These are phyloP conservation scores for Hamigera avellanea DNA, from an alignment of 495 filamentous ascomycete species.

Conservation along the genomic window DNA sequence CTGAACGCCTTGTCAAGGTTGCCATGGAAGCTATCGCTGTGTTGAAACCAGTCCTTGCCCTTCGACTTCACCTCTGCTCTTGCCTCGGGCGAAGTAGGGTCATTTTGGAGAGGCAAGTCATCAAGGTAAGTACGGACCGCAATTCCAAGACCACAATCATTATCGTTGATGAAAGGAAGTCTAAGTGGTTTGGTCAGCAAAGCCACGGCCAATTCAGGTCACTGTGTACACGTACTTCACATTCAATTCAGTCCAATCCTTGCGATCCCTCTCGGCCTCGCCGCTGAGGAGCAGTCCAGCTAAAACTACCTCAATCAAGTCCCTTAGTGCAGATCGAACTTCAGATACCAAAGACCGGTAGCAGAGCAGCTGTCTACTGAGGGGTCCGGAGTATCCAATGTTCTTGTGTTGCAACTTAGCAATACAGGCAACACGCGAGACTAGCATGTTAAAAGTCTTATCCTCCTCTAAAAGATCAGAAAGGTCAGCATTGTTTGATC, in stretches of 20 bases:
- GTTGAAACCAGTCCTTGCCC: conserved; percentile 63
- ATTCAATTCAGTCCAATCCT: conserved; percentile 59
- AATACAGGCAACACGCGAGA: conserved; percentile 76
- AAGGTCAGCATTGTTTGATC: not conserved
- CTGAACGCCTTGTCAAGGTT: conserved; percentile 73
- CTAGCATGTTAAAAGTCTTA: conserved; percentile 59
- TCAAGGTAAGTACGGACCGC: conserved; percentile 90
- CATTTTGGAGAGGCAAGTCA: conserved; percentile 49
- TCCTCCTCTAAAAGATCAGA: conserved; percentile 38
- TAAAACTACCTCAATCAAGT: conserved; percentile 69
- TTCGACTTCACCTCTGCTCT: conserved; percentile 48
- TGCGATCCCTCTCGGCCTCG: conserved; percentile 57
- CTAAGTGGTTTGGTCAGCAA: conserved; percentile 36
- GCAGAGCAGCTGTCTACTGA: conserved; percentile 79
- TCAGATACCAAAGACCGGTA: conserved; percentile 76
- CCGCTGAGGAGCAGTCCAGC: conserved; percentile 71
- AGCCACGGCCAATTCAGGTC: not conserved
- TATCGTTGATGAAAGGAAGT: conserved; percentile 74
- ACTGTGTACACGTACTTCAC: conserved; percentile 49
- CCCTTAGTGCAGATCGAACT: conserved; percentile 65
- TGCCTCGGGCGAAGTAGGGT: conserved; percentile 46
- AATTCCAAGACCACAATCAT: conserved; percentile 77
- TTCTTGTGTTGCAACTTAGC: conserved; percentile 68
- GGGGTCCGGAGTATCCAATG: conserved; percentile 88
- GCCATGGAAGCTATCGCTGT: conserved; percentile 58